phyloP scores from a whole-genome alignment of 2,329 filamentous ascomycete species.

The Ploettnerulaceae sp. region DNA sequence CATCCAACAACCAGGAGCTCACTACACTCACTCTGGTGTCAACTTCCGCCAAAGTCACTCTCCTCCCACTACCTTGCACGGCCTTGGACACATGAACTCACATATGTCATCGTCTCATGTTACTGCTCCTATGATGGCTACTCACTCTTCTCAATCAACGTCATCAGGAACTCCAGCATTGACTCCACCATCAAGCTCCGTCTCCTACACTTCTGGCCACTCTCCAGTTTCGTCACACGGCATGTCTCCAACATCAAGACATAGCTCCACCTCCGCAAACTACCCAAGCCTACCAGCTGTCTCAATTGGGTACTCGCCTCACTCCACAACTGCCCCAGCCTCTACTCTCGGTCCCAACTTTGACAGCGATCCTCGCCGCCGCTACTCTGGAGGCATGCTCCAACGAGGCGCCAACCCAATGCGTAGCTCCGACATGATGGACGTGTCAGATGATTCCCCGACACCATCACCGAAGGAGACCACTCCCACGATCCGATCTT shows the following conservation, averaged over 20 bases:
- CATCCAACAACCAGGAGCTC: conserved; percentile 67
- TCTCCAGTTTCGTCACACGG: conserved; percentile 65
- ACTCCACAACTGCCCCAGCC: conserved; percentile 58
- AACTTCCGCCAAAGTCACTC: conserved; percentile 56
- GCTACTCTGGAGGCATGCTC: conserved; percentile 63
- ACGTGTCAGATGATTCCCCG: conserved; percentile 26
- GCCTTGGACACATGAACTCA: conserved; percentile 26
- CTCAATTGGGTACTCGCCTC: conserved; percentile 62
- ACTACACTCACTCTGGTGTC: conserved; percentile 53
- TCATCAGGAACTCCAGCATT: conserved; percentile 64
- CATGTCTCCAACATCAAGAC: conserved; percentile 61
- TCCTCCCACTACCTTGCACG: conserved; percentile 38
- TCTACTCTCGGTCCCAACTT: conserved; percentile 67
- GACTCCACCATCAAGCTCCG: conserved; percentile 68
- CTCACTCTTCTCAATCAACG: conserved; percentile 49
- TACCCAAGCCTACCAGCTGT: conserved; percentile 73
- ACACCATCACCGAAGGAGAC: conserved; percentile 28
- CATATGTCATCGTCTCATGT: conserved; percentile 39
- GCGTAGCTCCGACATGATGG: conserved; percentile 36
- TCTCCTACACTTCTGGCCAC: conserved; percentile 74
- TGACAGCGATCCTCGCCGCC: conserved; percentile 57
- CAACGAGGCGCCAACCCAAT: conserved; percentile 50
- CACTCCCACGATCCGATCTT: conserved; percentile 25
- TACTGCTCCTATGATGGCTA: conserved; percentile 57
- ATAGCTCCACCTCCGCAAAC: conserved; percentile 58